Evolutionary conservation across 108 stramenopile genomes (phyloP).

Genomic region (Discostella stelligeroides): DNA sequence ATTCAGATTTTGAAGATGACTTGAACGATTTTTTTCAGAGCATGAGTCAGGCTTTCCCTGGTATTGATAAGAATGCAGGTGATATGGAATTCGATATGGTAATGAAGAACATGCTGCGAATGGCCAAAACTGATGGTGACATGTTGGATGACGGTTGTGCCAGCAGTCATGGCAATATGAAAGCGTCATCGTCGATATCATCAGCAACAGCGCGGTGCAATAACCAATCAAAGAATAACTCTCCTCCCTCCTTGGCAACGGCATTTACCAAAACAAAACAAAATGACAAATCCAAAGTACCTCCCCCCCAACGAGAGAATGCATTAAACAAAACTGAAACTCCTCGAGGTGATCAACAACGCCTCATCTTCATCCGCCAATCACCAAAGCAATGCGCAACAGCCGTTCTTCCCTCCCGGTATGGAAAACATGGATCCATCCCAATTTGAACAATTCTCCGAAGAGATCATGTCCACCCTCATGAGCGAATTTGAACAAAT

Average conservation of each 20-base stretch:
- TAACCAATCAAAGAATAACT: background rate
- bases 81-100: conserved; percentile 25
- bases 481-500: conserved; percentile 74
- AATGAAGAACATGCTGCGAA: conserved; percentile 22
- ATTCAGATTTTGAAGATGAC: background rate
- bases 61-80: background rate
- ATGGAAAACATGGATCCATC: conserved; percentile 42
- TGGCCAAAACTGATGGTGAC: background rate
- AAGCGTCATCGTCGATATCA: background rate
- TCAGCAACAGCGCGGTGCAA: conserved; percentile 11
- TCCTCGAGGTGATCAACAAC: conserved; percentile 48
- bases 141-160: background rate
- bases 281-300: conserved; percentile 17
- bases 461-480: conserved; percentile 74
- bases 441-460: conserved; percentile 60
- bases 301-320: conserved; percentile 3
- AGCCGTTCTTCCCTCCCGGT: background rate
- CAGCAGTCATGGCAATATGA: background rate
- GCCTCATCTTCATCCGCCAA: conserved; percentile 9
- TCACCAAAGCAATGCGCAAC: conserved; percentile 41
- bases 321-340: conserved; percentile 12
- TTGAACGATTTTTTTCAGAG: background rate
- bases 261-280: background rate
- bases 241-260: background rate
- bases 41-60: background rate